Base-by-base conservation (phyloP, 2,329 filamentous ascomycete genomes). In the Byssothecium circinans region DNA sequence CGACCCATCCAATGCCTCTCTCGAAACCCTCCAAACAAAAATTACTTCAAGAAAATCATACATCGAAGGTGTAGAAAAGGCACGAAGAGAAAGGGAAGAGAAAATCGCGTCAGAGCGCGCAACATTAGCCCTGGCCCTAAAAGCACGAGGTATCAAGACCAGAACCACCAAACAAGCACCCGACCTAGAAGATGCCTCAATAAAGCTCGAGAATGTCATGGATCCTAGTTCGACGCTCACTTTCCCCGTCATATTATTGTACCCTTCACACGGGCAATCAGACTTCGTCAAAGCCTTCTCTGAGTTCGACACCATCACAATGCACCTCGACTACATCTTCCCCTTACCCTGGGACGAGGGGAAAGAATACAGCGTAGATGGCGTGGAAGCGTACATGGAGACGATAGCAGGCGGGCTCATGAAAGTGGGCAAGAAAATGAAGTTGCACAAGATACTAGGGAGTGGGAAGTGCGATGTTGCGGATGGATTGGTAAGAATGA, bases 241-340 rank as follows among this genome's bases (percentile, higher is more conserved):
- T 2, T 89, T 96, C 62, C 94, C 94, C 0, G 80, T 87, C 0
- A 79, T 97, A 51, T 74, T 99, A 45, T 77, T 99, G 46, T 99
- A 99, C 69, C 92, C 94, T 4, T 76, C 86, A 54, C 80, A 89
- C 52, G 78, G 87, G 38, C 85, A 97, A 75, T 88, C 84, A 1
- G 94, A 99, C 70, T 94, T 99, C 61, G 81, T 99, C 72, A 96
- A 95, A 75, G 82, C 83, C 0, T 94, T 96, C 61, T 79, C 80
- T 43, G 94, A 97, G 77, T 83, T 80, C 50, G 85, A 94, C 58
- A 81, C 80, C 14, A 76, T 96, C 22, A 79, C 78, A 7, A 85
- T 92, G 56, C 91, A 96, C 70, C 76, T 99, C 41, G 78, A 79
- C 3, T 96, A 96, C 63, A 86, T 97, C 8, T 82, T 99, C 48